A percentile compares a stretch with the other conserved stretches of the same genome.
Evolutionary conservation across 345 rosid species (phyloP).

Genomic region (Salix arbutifolia): DNA sequence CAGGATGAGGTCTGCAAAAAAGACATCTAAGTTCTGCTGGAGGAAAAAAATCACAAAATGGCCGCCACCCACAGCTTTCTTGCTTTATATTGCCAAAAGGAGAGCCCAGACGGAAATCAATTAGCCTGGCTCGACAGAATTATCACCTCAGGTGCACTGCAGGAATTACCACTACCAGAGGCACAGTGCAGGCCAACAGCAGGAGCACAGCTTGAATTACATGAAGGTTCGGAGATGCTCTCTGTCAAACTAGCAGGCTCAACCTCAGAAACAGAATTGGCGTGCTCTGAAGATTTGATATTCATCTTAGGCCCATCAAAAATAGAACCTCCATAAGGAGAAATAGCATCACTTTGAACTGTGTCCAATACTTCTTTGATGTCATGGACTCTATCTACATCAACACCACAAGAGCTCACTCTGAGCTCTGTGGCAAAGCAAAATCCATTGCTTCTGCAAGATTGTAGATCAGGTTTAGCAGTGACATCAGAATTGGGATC

Average conservation of each 20-base stretch:
- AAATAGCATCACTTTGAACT: not conserved
- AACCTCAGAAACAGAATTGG: conserved; percentile 4
- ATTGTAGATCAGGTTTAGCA: not conserved
- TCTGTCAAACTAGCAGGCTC: not conserved
- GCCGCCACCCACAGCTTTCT: not conserved
- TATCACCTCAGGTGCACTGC: conserved; percentile 24
- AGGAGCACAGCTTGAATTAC: conserved; percentile 14
- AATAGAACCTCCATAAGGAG: not conserved
- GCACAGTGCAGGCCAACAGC: conserved; percentile 22
- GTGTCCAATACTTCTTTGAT: not conserved
- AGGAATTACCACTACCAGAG: conserved; percentile 19
- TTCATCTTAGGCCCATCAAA: not conserved
- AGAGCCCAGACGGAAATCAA: conserved; percentile 8
- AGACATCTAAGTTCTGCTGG: not conserved
- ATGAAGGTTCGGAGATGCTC: conserved; percentile 14
- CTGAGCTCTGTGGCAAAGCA: not conserved
- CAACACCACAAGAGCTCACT: not conserved
- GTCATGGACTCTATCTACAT: not conserved
- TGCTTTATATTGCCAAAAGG: not conserved
- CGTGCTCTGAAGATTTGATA: not conserved
- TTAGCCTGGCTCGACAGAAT: conserved; percentile 27
- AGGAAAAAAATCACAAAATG: not conserved
- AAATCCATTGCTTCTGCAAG: not conserved
- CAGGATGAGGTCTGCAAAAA: not conserved
- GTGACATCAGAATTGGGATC: not conserved